phyloP scores from a whole-genome alignment of 305 asterid species.

The Fraxinus sp. region DNA sequence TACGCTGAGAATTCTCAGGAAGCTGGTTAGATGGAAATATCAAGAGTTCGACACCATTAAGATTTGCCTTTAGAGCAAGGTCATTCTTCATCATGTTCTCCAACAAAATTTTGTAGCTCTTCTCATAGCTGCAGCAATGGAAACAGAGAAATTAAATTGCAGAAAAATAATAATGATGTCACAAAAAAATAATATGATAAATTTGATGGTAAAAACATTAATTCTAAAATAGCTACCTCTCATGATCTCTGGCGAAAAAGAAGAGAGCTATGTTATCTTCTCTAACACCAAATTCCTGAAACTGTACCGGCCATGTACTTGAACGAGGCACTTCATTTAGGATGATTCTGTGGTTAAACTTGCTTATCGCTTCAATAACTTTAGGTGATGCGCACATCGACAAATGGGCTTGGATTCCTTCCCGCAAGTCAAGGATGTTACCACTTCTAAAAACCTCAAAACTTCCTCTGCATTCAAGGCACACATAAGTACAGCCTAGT shows the following conservation, averaged over 20 bases:
- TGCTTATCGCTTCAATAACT: constrained; percentile 60
- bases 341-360: constrained; percentile 53
- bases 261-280: constrained; percentile 80
- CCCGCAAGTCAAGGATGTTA: constrained; percentile 45
- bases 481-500: constrained; percentile 18
- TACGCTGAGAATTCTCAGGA: constrained; percentile 76
- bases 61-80: constrained; percentile 71
- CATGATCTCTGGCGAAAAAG: constrained; percentile 83
- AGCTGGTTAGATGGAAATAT: constrained; percentile 86
- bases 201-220: constrained; percentile 13
- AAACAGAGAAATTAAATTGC: constrained; percentile 27
- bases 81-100: constrained; percentile 83
- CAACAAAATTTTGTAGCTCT: constrained; percentile 65
- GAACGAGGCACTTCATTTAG: constrained; percentile 75
- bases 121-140: constrained; percentile 62
- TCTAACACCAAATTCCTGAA: constrained; percentile 75
- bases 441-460: constrained; percentile 66
- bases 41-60: constrained; percentile 80
- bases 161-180: constrained; percentile 15
- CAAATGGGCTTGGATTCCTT: constrained; percentile 89
- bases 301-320: constrained; percentile 85
- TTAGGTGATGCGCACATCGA: constrained; percentile 74
- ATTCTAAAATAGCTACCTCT: constrained; percentile 45
- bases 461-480: constrained; percentile 63
- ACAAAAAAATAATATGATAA: constrained; percentile 8